phyloP scores from a whole-genome alignment of 371 early-diverging fungal species.

The Syncephalis plumigaleata region DNA sequence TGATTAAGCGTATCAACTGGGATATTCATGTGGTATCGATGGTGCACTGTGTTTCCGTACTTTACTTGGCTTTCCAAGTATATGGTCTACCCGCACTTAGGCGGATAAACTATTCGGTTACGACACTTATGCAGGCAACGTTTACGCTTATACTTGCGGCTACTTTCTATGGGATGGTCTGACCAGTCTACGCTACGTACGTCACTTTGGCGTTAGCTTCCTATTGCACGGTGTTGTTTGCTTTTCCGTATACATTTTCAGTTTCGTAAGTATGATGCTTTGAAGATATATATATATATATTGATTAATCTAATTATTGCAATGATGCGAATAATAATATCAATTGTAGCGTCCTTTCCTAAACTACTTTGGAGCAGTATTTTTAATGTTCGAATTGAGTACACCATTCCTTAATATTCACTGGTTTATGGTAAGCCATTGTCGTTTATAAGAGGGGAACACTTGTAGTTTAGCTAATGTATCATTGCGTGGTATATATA shows the following conservation, averaged over 20 bases:
- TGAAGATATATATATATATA: too few relatives aligned
- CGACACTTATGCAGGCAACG: conserved; percentile 42
- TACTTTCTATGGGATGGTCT: conserved; percentile 87
- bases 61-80: conserved; percentile 36
- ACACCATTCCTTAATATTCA: conserved; percentile 84
- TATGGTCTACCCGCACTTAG: conserved; percentile 36
- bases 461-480: too few relatives aligned
- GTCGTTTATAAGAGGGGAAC: neutral
- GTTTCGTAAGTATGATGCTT: conserved; percentile 42
- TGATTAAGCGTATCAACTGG: conserved; percentile 19
- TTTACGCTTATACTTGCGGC: conserved; percentile 66
- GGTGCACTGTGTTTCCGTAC: conserved; percentile 33
- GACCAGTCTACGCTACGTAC: conserved; percentile 43
- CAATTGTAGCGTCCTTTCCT: conserved; percentile 67
- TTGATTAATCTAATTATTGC: too few relatives aligned
- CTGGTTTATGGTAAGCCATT: conserved; percentile 57
- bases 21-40: conserved; percentile 48
- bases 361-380: conserved; percentile 70
- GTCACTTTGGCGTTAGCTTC: conserved; percentile 44
- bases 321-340: too few relatives aligned
- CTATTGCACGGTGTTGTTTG: conserved; percentile 69
- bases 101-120: conserved; percentile 63
- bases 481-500: neutral
- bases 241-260: conserved; percentile 50
- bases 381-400: conserved; percentile 78